Base-by-base conservation (phyloP, 2,329 filamentous ascomycete genomes). In the Trichoderma koningii region DNA sequence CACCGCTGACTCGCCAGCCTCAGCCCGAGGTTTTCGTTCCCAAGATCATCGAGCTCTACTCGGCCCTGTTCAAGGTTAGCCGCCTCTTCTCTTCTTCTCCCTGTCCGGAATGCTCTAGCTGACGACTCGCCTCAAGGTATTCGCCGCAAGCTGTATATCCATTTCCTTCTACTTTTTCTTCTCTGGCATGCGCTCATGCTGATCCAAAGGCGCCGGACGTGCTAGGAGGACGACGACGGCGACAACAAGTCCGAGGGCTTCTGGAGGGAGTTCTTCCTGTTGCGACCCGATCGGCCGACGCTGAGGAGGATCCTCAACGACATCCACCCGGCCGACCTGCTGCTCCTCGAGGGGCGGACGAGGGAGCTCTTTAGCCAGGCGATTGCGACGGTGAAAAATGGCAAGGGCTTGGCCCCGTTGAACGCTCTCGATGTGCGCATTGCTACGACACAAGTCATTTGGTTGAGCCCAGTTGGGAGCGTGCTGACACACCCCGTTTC, bases 261-360 rank as follows among this genome's bases (percentile, higher is more conserved):
- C 79, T 99, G 95, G 95, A 85, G 87, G 70, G 95, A 97, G 78
- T 93, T 99, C 79, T 99, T 99, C 76, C 84, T 99, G 44, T 83
- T 97, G 66, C 88, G 88, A 68, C 93, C 94, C 23, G 92, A 97
- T 74, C 84, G 86, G 63, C 76, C 82, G 5, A 85, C 87, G 55
- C 80, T 99, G 69, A 85, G 87, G 74, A 80, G 79, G 56, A 84
- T 93, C 55, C 80, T 99, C 67, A 85, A 88, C 68, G 81, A 84
- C n/a, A 80, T 95, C 47, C 84, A 85, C 59, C 86, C 92, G 6
- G 88, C 91, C 69, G 88, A 93, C 70, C 82, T 96, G 68, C 81
- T 97, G 48, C 86, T 89, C 66, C 80, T 91, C 55, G 92, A 96
- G 77, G 84, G 87, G 74, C 89, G 91, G 77, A 91, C 90, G 6